phyloP scores from a whole-genome alignment of 768 basidiomycete species.

The Neoboletus brunneissimus region DNA sequence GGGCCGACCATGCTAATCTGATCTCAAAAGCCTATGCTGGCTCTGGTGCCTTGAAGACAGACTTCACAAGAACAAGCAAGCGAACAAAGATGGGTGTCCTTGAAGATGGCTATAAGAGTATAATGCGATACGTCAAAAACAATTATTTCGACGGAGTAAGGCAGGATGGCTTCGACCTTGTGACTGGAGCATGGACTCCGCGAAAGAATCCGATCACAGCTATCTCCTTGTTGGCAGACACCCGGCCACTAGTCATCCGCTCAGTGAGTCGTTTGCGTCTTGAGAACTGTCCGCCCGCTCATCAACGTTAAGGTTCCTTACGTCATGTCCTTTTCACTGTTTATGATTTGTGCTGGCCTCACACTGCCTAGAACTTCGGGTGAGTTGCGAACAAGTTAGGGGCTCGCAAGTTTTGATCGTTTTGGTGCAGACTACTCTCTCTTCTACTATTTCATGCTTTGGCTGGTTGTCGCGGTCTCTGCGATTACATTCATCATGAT shows the following conservation, averaged over 20 bases:
- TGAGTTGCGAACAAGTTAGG: conserved; percentile 37
- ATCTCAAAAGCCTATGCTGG: conserved; percentile 92
- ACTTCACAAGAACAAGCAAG: conserved; percentile 92
- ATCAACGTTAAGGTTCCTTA: conserved; percentile 71
- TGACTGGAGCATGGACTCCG: conserved; percentile 91
- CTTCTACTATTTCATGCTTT: conserved; percentile 79
- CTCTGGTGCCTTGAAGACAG: conserved; percentile 93
- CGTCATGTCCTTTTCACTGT: conserved; percentile 71
- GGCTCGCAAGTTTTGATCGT: neutral
- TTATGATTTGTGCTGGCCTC: conserved; percentile 85
- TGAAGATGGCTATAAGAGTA: conserved; percentile 84
- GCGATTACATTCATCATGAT: conserved; percentile 70
- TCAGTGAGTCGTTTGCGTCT: conserved; percentile 53
- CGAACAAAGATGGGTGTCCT: conserved; percentile 76
- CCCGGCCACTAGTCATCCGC: conserved; percentile 77
- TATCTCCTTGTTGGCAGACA: conserved; percentile 71
- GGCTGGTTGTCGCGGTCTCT: conserved; percentile 62
- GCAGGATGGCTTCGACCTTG: conserved; percentile 91
- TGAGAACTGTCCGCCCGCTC: neutral
- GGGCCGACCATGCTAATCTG: conserved; percentile 94
- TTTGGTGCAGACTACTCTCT: conserved; percentile 70
- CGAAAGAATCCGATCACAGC: conserved; percentile 67
- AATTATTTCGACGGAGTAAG: conserved; percentile 95
- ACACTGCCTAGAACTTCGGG: conserved; percentile 86
- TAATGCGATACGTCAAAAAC: conserved; percentile 88